Conservation (phyloP, 73 alveolate species). For the Tetrahymena malaccensis region DNA sequence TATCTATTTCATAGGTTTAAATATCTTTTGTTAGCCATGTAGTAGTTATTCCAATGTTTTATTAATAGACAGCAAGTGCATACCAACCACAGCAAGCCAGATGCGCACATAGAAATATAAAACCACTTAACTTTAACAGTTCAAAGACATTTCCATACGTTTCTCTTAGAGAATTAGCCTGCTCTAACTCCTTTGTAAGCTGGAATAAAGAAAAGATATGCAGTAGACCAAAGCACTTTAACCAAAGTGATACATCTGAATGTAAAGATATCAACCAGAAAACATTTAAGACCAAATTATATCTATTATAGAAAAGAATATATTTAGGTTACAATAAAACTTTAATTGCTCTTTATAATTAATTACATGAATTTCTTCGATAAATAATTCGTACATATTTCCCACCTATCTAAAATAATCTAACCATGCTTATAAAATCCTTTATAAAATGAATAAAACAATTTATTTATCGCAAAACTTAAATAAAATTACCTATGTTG, state of each 20-base stretch:
- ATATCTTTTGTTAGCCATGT: background rate
- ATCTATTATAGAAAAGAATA: background rate
- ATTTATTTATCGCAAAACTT: background rate
- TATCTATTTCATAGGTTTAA: background rate
- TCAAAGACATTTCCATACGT: background rate
- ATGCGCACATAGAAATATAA: background rate
- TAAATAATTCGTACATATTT: background rate
- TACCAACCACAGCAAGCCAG: background rate
- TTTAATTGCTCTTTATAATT: background rate
- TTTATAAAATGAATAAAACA: background rate
- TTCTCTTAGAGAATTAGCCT: background rate
- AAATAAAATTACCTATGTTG: background rate
- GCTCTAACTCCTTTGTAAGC: background rate
- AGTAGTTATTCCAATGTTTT: background rate
- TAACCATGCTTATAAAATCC: background rate
- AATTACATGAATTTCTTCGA: background rate
- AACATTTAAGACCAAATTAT: background rate
- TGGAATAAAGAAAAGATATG: background rate
- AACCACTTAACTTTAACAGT: background rate
- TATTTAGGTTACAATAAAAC: too few relatives aligned
- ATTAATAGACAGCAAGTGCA: background rate
- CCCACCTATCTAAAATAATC: background rate
- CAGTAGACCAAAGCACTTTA: background rate
- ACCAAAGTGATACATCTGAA: background rate
- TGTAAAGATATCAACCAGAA: background rate